Base-by-base conservation (phyloP, 2,329 filamentous ascomycete species). In the Amauroascus niger region DNA sequence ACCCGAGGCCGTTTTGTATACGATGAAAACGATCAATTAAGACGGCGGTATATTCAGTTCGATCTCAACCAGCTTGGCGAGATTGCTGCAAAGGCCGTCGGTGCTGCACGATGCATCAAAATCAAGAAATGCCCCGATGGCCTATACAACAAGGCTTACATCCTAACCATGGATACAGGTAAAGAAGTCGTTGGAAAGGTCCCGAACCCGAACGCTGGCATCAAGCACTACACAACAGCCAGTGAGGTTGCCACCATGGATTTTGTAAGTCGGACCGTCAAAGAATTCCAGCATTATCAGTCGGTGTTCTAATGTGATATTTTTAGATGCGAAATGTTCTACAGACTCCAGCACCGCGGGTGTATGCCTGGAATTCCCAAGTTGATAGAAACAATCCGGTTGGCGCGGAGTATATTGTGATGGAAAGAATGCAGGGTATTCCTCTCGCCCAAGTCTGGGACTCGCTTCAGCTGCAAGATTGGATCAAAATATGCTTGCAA, bases 281-380 rank as follows among this genome's bases (percentile, higher is more conserved):
- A 8, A 18, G 3, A 22, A 20, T 14, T 20, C 6, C n/a, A 40
- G n/a, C 18, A 20, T 46, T 16, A 4, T 7, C 28, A 30, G 18
- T 7, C 18, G 22, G 5, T n/a, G n/a, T n/a, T n/a, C n/a, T 43
- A 5, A 43, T 13, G 2, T 3, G n/a, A 6, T 24, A 33, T 16
- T 32, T 2, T 3, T 9, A 65, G 63, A 59, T 56, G 6, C 62
- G 62, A 49, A 64, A 55, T 47, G 14, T 63, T 60, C 41, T 55
- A 1, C 7, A 41, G 9, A 55, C 48, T 6, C 53, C 53, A 6
- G 53, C 43, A 24, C 53, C 48, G n/a, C 18, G 43, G 22, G 53
- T 55, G 4, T 46, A 44, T 20, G 24, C 22, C 30, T 55, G 53
- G 53, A 55, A 47, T 47, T 39, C 48, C 5, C 22, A 6, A 6